A percentile compares a stretch with the other conserved stretches of the same genome.
Evolutionary conservation across 2,329 filamentous ascomycete genomes (phyloP).

Genomic region (Microdochium nivale): DNA sequence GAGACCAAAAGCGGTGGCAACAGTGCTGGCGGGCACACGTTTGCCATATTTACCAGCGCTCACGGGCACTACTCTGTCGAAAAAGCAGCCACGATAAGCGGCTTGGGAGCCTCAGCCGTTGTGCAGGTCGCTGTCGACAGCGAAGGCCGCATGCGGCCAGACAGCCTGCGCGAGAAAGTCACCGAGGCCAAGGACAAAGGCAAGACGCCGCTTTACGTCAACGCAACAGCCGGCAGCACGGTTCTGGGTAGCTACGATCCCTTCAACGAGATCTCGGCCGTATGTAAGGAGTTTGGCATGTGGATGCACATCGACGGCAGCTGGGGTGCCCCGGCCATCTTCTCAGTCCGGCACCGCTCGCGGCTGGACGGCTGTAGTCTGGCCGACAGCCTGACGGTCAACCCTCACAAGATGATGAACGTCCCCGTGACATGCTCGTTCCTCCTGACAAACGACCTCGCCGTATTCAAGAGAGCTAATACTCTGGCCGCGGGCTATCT

Average conservation of each 20-base stretch:
- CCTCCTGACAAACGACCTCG: conserved; percentile 69
- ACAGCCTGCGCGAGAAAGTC: conserved; percentile 56
- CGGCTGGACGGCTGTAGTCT: conserved; percentile 64
- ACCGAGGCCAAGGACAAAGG: conserved; percentile 53
- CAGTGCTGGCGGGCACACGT: conserved; percentile 37
- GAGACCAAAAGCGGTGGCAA: conserved; percentile 69
- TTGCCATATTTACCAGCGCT: conserved; percentile 78
- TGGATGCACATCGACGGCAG: conserved; percentile 93
- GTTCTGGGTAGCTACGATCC: conserved; percentile 87
- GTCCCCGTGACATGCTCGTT: conserved; percentile 88
- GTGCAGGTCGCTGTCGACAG: conserved; percentile 66
- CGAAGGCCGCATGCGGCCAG: conserved; percentile 61
- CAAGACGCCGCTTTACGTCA: conserved; percentile 86
- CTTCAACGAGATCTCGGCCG: conserved; percentile 56
- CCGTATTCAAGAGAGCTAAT: conserved; percentile 73
- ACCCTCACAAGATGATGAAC: conserved; percentile 96
- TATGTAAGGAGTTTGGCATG: conserved; percentile 64
- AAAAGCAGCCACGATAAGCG: conserved; percentile 87
- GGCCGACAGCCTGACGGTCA: conserved; percentile 78
- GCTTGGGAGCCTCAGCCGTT: conserved; percentile 69
- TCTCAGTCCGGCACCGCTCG: conserved; percentile 53
- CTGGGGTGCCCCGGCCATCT: conserved; percentile 82
- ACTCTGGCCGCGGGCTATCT: conserved; percentile 81
- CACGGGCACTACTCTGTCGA: conserved; percentile 94
- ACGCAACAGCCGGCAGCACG: conserved; percentile 90